Percentiles rank a stretch among this genome's conserved stretches.
Evolutionary conservation across 306 rosid genomes (phyloP).

Genomic region (Bauhinia variegata): DNA sequence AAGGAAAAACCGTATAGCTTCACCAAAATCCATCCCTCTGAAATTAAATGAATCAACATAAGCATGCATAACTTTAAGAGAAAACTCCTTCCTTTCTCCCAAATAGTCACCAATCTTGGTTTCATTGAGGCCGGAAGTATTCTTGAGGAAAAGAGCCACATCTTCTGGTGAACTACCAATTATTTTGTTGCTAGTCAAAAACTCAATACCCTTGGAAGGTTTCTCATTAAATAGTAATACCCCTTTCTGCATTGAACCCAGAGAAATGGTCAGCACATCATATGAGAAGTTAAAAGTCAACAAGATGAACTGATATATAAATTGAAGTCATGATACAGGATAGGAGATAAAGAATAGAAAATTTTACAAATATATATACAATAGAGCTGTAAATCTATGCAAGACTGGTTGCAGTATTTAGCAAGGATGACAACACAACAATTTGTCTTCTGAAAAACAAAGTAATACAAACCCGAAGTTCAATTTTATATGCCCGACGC

Average conservation of each 20-base stretch:
- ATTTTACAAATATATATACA: conserved; percentile 20
- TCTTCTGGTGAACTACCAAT: conserved; percentile 82
- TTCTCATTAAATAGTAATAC: conserved; percentile 86
- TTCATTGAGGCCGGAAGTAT: conserved; percentile 78
- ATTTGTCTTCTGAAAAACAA: conserved; percentile 24
- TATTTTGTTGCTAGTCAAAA: conserved; percentile 77
- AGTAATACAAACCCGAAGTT: conserved; percentile 77
- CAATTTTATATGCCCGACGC: conserved; percentile 89
- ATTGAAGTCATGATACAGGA: conserved; percentile 18
- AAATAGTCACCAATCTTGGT: conserved; percentile 90
- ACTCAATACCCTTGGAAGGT: conserved; percentile 94
- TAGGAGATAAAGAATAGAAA: conserved; percentile 5
- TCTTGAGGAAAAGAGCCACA: conserved; percentile 91
- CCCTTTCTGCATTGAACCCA: conserved; percentile 90
- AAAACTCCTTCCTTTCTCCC: conserved; percentile 96
- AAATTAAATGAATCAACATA: conserved; percentile 94
- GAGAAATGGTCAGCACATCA: conserved; percentile 45
- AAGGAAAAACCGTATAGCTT: conserved; percentile 93
- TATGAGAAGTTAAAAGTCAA: conserved; percentile 36
- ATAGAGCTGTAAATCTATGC: no score
- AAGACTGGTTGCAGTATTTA: not conserved
- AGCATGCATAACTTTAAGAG: conserved; percentile 99
- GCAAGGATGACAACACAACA: conserved; percentile 23
- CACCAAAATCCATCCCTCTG: conserved; percentile 89
- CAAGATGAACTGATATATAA: conserved; percentile 26